Conservation (phyloP, 2,329 filamentous ascomycete species). For the Claviceps quebecensis region DNA sequence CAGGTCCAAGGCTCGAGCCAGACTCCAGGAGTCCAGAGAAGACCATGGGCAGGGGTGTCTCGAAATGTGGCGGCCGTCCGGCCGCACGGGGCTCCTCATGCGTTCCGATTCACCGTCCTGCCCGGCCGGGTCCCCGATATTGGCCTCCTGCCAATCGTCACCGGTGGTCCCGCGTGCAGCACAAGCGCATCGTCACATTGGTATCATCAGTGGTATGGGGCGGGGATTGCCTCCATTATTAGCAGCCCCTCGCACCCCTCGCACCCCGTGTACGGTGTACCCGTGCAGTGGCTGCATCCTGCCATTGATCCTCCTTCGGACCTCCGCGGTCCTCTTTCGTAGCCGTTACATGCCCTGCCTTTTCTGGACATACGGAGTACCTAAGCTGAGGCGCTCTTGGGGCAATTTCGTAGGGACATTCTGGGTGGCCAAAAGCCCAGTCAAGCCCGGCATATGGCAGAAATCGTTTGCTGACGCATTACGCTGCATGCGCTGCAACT, state of each 20-base stretch:
- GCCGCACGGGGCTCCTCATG: neutral
- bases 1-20: too few species aligned
- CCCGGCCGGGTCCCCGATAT: too few species aligned
- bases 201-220: neutral
- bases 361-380: neutral
- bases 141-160: neutral
- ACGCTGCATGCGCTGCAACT: neutral
- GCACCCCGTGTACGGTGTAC: too few species aligned
- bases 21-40: too few species aligned
- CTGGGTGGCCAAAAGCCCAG: too few species aligned
- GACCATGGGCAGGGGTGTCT: neutral
- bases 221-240: neutral
- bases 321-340: neutral
- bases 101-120: too few species aligned
- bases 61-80: neutral
- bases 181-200: neutral
- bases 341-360: neutral
- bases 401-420: neutral
- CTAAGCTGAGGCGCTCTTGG: neutral
- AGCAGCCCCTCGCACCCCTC: too few species aligned
- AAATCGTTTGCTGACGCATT: neutral
- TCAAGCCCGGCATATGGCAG: neutral
- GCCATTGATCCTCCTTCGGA: neutral
- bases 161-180: neutral
- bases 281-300: neutral